These are phyloP conservation scores for Diaporthe velutina DNA, from an alignment of 2,329 filamentous ascomycete genomes.

Conservation along the genomic window DNA sequence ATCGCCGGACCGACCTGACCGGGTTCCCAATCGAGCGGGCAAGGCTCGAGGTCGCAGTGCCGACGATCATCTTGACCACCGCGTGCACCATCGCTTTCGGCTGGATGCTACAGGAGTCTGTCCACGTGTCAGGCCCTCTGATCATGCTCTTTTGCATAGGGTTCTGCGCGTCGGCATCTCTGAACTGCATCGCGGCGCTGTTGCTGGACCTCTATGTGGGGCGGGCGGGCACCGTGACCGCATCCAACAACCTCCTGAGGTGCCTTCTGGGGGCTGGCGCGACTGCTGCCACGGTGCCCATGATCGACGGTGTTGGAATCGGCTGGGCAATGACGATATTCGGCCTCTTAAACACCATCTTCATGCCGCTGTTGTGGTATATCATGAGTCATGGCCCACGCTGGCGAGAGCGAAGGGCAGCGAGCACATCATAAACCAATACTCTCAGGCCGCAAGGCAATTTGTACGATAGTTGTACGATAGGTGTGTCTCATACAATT, in stretches of 20 bases:
- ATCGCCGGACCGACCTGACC: slow-evolving; percentile 53
- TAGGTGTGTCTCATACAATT: neutral
- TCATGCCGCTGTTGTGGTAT: neutral
- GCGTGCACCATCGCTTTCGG: slow-evolving; percentile 57
- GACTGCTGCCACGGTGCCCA: slow-evolving; percentile 63
- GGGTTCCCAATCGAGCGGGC: slow-evolving; percentile 54
- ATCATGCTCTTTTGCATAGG: slow-evolving; percentile 55
- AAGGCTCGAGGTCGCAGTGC: slow-evolving; percentile 50
- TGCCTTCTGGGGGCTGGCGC: slow-evolving; percentile 67
- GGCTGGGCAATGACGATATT: slow-evolving; percentile 55
- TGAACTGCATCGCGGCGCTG: slow-evolving; percentile 36
- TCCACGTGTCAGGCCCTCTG: slow-evolving; percentile 55
- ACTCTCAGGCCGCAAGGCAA: neutral
- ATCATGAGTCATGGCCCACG: neutral
- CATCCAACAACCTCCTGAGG: slow-evolving; percentile 67
- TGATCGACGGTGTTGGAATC: slow-evolving; percentile 64
- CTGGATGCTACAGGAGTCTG: slow-evolving; percentile 55
- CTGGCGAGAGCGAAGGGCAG: neutral
- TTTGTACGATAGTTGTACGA: too few species aligned
- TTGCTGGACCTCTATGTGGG: slow-evolving; percentile 67
- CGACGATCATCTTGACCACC: slow-evolving; percentile 58
- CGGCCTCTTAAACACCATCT: neutral
- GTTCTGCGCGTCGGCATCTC: slow-evolving; percentile 32
- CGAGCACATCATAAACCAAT: neutral
- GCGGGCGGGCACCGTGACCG: slow-evolving; percentile 64